Evolutionary conservation across 495 filamentous ascomycete species (phyloP), one percentile per base, ranked within the genome.

Genomic region (Staphylotrichum tortipilum): DNA sequence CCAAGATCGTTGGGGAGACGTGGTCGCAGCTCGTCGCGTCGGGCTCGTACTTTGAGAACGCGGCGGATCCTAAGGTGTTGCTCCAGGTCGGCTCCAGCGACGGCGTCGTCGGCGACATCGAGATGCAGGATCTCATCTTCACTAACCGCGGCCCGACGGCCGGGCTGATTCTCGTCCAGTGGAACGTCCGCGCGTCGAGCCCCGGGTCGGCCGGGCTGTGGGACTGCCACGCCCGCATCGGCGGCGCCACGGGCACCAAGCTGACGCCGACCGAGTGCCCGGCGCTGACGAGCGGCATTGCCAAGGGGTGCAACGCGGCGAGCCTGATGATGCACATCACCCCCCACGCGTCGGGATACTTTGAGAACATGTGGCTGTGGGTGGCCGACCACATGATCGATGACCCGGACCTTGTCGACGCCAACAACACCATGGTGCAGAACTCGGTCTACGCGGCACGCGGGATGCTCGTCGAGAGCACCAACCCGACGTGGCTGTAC

Each of bases 151-250:
- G 90, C 75, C 4, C 65, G 1, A 80, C 84, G 50, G 82, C 89
- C 18, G 90, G 90, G 42, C 88, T 88, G 7, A 83, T 94, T 50
- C 66, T 96, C 30, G 75, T 95, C 61, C 75, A 96, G 58, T 96
- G 88, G 88, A 95, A 96, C 68, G 63, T 94, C 11, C 14, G 33
- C 1, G 48, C 26, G 3, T 17, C 12, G 5, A 21, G 7, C 3
- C 18, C 24, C 9, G 56, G 52, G 2, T 37, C 31, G 14, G 52
- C 56, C 2, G 44, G 12, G 9, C 23, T 59, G 7, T 55, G 48
- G 52, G 56, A 59, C 40, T 21, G 14, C 11, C 56, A 59, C 19
- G 41, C 54, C 29, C 56, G 56, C 7, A 30, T 58, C 7, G 52
- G 56, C 17, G 56, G 56, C 14, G 47, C 42, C 6, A 76, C 78